Evolutionary conservation across 2,329 filamentous ascomycete species (phyloP).

Genomic region (Alternaria sp.): DNA sequence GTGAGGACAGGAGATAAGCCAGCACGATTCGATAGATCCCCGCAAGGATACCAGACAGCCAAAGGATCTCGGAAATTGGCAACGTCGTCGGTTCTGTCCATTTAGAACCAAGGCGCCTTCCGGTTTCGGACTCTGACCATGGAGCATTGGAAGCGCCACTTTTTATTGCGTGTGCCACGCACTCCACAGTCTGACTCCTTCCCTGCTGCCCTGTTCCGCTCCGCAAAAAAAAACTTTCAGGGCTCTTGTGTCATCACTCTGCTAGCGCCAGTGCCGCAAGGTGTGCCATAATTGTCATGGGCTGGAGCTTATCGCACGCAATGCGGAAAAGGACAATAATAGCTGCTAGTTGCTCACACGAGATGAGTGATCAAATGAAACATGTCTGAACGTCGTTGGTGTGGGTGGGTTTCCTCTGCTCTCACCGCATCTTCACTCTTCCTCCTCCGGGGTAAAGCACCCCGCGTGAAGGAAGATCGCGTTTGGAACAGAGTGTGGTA

Average conservation of each 20-base stretch:
- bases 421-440: slow-evolving; percentile 21
- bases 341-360: slow-evolving; percentile 19
- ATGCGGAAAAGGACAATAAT: slow-evolving; percentile 28
- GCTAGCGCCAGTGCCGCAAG: slow-evolving; percentile 16
- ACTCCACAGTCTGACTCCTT: slow-evolving; percentile 17
- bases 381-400: slow-evolving; percentile 10
- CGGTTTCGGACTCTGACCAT: slow-evolving; percentile 19
- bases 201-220: slow-evolving; percentile 9
- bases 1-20: slow-evolving; percentile 18
- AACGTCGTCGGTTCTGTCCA: slow-evolving; percentile 4
- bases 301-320: slow-evolving; percentile 29
- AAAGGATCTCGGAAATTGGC: slow-evolving; percentile 18
- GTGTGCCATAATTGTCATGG: slow-evolving; percentile 12
- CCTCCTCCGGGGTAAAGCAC: slow-evolving; percentile 19
- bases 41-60: slow-evolving; percentile 16
- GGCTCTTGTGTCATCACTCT: slow-evolving; percentile 12
- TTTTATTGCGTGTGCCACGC: slow-evolving; percentile 11
- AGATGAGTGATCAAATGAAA: slow-evolving; percentile 21
- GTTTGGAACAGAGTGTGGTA: slow-evolving; percentile 20
- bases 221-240: slow-evolving; percentile 15
- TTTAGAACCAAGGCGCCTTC: slow-evolving; percentile 13
- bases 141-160: slow-evolving; percentile 9
- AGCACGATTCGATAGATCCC: slow-evolving; percentile 22
- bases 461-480: slow-evolving; percentile 20
- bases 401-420: slow-evolving; percentile 3